These are phyloP conservation scores for Candida andamanensis DNA, from an alignment of 805 yeast species.

Conservation along the genomic window DNA sequence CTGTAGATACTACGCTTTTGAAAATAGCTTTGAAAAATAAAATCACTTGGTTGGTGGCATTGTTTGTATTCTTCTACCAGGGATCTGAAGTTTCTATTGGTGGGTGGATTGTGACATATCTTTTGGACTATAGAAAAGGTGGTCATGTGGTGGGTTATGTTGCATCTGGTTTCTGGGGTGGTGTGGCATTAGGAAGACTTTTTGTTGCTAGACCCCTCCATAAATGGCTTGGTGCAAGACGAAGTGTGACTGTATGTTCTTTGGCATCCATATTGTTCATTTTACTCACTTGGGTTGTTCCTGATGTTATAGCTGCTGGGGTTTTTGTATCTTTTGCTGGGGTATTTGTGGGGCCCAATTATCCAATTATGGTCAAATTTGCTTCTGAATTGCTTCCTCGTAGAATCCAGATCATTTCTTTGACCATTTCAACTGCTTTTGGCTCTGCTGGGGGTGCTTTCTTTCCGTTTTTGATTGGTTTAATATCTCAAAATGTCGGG, in stretches of 20 bases:
- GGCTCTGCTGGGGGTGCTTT: slow-evolving; percentile 58
- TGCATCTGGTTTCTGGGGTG: slow-evolving; percentile 70
- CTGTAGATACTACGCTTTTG: slow-evolving; percentile 1
- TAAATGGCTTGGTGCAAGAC: slow-evolving; percentile 38
- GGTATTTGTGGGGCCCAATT: slow-evolving; percentile 61
- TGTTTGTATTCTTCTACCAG: slow-evolving; percentile 55
- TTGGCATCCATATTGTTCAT: slow-evolving; percentile 33
- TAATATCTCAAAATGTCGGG: slow-evolving; percentile 42
- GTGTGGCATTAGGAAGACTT: slow-evolving; percentile 61
- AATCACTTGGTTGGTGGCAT: slow-evolving; percentile 45
- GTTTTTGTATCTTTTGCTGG: slow-evolving; percentile 50
- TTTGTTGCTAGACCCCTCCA: slow-evolving; percentile 39
- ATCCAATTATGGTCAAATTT: slow-evolving; percentile 46
- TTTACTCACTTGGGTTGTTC: slow-evolving; percentile 45
- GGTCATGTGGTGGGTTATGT: slow-evolving; percentile 51
- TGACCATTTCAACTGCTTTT: slow-evolving; percentile 50
- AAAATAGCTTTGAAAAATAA: slow-evolving; percentile 32
- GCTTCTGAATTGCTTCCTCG: slow-evolving; percentile 43
- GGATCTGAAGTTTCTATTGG: slow-evolving; percentile 69
- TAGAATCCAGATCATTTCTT: slow-evolving; percentile 45
- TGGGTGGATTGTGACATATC: slow-evolving; percentile 66
- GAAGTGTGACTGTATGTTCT: slow-evolving; percentile 37
- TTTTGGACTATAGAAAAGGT: slow-evolving; percentile 51
- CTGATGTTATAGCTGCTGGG: slow-evolving; percentile 41
- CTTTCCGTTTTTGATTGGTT: slow-evolving; percentile 51